phyloP scores from a whole-genome alignment of 2,329 filamentous ascomycete genomes.

The Verticillium isaacii region DNA sequence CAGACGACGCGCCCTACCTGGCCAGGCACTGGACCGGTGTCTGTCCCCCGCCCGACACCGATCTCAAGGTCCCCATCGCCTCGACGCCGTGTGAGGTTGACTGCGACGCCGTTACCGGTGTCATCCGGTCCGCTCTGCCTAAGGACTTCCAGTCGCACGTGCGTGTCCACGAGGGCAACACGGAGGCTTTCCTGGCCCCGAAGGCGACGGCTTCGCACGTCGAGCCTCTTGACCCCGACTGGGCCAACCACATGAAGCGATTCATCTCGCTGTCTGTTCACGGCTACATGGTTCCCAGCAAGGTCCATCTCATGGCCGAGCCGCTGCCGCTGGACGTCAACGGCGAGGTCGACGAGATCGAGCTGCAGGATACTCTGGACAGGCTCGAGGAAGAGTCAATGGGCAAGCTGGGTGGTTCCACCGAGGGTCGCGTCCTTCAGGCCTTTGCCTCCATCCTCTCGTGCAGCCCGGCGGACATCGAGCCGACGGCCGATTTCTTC shows the following conservation, averaged over 20 bases:
- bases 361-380: slow-evolving; percentile 27
- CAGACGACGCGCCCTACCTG: slow-evolving; percentile 36
- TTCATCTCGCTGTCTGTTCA: slow-evolving; percentile 13
- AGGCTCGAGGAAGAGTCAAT: slow-evolving; percentile 16
- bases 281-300: slow-evolving; percentile 33
- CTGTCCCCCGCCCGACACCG: slow-evolving; percentile 43
- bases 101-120: slow-evolving; percentile 16
- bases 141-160: slow-evolving; percentile 12
- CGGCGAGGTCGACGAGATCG: slow-evolving; percentile 27
- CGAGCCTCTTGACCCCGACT: neutral
- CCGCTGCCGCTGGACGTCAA: slow-evolving; percentile 26
- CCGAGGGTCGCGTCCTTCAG: slow-evolving; percentile 33
- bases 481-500: slow-evolving; percentile 42
- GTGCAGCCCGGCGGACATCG: slow-evolving; percentile 31
- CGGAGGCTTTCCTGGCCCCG: slow-evolving; percentile 19
- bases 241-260: slow-evolving; percentile 12
- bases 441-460: slow-evolving; percentile 41
- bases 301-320: slow-evolving; percentile 24
- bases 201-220: neutral
- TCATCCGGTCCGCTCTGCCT: slow-evolving; percentile 15
- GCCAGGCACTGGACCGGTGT: slow-evolving; percentile 43
- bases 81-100: slow-evolving; percentile 28
- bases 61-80: slow-evolving; percentile 34
- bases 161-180: slow-evolving; percentile 3
- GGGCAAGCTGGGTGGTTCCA: slow-evolving; percentile 12